A percentile compares a stretch with the other conserved stretches of the same genome.
Conservation (phyloP, 176 grass and related monocot genomes). For the Guadua angustifolia region DNA sequence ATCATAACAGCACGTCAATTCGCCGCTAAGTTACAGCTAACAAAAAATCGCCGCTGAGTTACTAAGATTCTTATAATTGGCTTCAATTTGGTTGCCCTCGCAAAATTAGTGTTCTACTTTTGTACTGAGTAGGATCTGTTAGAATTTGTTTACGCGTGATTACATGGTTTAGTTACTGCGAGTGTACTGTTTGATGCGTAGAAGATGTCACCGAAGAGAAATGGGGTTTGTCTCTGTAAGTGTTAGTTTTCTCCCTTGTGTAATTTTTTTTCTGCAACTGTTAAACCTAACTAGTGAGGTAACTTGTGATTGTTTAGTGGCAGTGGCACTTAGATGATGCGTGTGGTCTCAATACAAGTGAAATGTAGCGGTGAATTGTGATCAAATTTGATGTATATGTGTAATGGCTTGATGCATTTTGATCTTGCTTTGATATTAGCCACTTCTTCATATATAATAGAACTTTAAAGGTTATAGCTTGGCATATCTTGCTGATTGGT, state of each 20-base stretch:
- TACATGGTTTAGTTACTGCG: not conserved
- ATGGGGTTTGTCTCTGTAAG: not conserved
- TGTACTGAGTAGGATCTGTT: not conserved
- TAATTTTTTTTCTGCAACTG: not conserved
- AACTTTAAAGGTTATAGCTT: not conserved
- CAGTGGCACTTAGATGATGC: not conserved
- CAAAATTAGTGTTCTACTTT: not conserved
- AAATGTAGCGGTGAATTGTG: not conserved
- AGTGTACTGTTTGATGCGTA: not conserved
- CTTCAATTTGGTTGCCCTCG: not conserved
- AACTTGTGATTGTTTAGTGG: not conserved
- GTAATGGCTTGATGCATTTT: not conserved
- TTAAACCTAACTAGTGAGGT: not conserved
- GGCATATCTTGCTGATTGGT: not conserved
- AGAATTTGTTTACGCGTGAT: not conserved
- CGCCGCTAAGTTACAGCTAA: not conserved
- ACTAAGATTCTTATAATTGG: not conserved
- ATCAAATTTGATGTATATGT: not conserved
- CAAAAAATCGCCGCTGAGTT: no score
- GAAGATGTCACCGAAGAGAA: not conserved
- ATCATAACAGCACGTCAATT: not conserved
- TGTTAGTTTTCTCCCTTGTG: not conserved
- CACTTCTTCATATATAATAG: not conserved
- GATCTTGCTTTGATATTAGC: not conserved
- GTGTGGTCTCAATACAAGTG: not conserved